Base-by-base conservation (phyloP, 139 green algal genomes). In the Micractinium sp. region DNA sequence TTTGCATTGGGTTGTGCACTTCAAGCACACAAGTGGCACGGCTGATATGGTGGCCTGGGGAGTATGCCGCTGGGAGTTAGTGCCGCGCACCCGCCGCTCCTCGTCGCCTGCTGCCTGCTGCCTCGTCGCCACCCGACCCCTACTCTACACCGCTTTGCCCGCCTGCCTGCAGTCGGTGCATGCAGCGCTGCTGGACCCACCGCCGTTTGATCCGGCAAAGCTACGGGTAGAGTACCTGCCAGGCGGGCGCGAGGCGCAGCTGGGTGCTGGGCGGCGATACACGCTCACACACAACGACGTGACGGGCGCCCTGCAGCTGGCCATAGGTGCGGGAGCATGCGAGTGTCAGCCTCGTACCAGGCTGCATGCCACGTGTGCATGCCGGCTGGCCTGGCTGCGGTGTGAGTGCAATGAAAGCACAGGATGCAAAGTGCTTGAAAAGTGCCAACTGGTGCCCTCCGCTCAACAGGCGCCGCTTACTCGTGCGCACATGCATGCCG, bases 281-380 rank as follows among this genome's bases (percentile, higher is more conserved):
- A 99, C 97, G 1, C 91, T 99, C 16, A 99, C 97, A 0, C 97
- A 99, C 91, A 98, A 98, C 86, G 97, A 99, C 89, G 80, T 99
- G 0, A 98, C 97, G 1, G 97, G 95, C 36, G 93, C 91, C 53
- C 92, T 99, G 25, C 75, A 90, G 27, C 91, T 99, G 9, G 94
- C 96, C 4, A 95, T 99, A 69, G 87, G 87, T 90, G 85, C 31
- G 85, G 15, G 18, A 0, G 3, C 9, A 16, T 61, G 77, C 7
- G 63, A 71, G 63, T 2, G 63, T n/a, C 63, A 71, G 63, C 63
- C 9, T 25, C 7, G 20, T 16, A 27, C 2, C 63, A 27, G n/a
- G n/a, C n/a, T n/a, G n/a, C n/a, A n/a, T n/a, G n/a, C n/a, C n/a
- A n/a, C n/a, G n/a, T n/a, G n/a, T n/a, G n/a, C n/a, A 39, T 35